phyloP scores from a whole-genome alignment of 2,329 filamentous ascomycete genomes.

The Curvularia verruculosa region DNA sequence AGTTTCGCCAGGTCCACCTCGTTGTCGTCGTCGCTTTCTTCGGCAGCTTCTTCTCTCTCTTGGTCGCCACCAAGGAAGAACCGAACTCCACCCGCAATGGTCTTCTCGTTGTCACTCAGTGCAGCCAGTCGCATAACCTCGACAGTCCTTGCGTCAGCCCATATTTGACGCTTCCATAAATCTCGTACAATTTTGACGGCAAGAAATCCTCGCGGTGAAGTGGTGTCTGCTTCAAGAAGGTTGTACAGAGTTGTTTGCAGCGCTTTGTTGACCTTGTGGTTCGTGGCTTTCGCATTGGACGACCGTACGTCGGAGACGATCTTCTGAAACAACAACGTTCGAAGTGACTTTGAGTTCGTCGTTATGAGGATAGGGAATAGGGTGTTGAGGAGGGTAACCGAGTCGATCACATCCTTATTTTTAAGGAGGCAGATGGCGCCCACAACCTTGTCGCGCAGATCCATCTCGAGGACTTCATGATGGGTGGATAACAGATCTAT shows the following conservation, averaged over 20 bases:
- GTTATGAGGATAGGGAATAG: conserved; percentile 92
- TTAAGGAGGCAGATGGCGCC: conserved; percentile 84
- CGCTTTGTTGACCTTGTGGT: conserved; percentile 90
- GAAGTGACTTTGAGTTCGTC: conserved; percentile 89
- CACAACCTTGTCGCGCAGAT: conserved; percentile 76
- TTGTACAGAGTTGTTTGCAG: conserved; percentile 95
- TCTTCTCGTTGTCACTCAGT: conserved; percentile 89
- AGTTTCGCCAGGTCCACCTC: conserved; percentile 78
- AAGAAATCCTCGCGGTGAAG: conserved; percentile 89
- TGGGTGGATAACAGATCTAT: conserved; percentile 81
- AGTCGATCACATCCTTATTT: conserved; percentile 92
- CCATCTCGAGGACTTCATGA: conserved; percentile 80
- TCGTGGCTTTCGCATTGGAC: conserved; percentile 83
- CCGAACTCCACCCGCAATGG: conserved; percentile 81
- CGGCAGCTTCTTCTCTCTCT: conserved; percentile 83
- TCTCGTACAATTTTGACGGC: conserved; percentile 94
- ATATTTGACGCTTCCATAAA: conserved; percentile 94
- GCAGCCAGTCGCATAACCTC: conserved; percentile 97
- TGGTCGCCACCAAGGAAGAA: conserved; percentile 98
- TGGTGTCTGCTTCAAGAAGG: conserved; percentile 81
- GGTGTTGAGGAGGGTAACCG: conserved; percentile 77
- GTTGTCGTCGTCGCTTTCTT: conserved; percentile 80
- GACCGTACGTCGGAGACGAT: conserved; percentile 89
- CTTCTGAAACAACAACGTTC: conserved; percentile 83
- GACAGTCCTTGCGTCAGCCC: conserved; percentile 93